Base-by-base conservation (phyloP, 768 basidiomycete species). In the Lentinula raphanica region DNA sequence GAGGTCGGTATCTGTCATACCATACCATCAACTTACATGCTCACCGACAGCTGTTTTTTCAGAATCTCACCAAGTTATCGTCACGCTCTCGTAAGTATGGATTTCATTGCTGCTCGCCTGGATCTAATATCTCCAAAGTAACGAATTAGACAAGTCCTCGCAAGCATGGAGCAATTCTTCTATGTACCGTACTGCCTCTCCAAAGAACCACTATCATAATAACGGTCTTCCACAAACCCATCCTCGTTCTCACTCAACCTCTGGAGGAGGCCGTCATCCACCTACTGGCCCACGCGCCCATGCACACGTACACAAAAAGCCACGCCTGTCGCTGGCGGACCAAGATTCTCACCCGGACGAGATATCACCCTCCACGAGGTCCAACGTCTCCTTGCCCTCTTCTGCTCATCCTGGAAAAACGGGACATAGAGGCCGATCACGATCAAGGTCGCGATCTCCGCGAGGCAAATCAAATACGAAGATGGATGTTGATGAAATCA, bases 41-140 rank as follows among this genome's bases (percentile, higher is more conserved):
- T n/a, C 62, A 46, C 67, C 49, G 42, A 50, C 35, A 17, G 45
- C n/a, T n/a, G n/a, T 23, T 19, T 17, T 38, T 49, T 13, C 19
- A 94, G 92, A 92, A 71, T 93, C 92, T 3, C 88, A 93, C 66
- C 76, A 83, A 63, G 84, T 82, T 38, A 87, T 93, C 54, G 67
- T 76, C 15, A 79, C 81, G 0, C 74, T 93, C 46, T 88, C 88
- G 92, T 92, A 73, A 70, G 89, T 81, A 31, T 29, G n/a, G n/a
- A n/a, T 28, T 17, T 27, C 59, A 55, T 62, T 55, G 27, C 57
- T 53, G 56, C 45, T n/a, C 46, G 58, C 56, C 51, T 13, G 29
- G 42, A 31, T 54, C 28, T 32, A 27, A 44, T 51, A 54, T 58
- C 44, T 59, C 54, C 6, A 28, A 49, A 93, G 91, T 40, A 78